These are phyloP conservation scores for Bruguiera hainesii DNA, from an alignment of 441 rosid genomes.

Conservation along the genomic window DNA sequence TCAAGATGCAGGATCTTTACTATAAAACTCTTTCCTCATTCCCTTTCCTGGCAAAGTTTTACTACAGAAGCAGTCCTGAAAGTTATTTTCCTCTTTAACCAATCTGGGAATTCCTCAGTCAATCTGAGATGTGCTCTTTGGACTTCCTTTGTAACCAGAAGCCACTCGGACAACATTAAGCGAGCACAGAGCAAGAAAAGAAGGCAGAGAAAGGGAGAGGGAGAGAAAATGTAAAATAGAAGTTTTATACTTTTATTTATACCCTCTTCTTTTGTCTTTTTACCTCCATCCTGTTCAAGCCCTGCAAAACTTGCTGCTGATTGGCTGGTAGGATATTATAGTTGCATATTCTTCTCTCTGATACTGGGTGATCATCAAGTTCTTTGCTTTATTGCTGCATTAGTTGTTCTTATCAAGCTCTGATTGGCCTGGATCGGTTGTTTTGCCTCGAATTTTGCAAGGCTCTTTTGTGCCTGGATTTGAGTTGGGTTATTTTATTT, in stretches of 20 bases:
- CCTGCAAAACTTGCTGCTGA: background rate
- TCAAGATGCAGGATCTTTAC: too few relatives aligned
- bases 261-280: background rate
- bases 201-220: background rate
- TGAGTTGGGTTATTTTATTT: background rate
- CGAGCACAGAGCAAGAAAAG: too few relatives aligned
- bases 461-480: background rate
- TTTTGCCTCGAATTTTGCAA: background rate
- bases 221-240: background rate
- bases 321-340: background rate
- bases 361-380: background rate
- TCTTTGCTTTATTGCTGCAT: background rate
- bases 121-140: too few relatives aligned
- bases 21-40: too few relatives aligned
- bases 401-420: background rate
- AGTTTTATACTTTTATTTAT: background rate
- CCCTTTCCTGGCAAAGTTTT: too few relatives aligned
- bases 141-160: too few relatives aligned
- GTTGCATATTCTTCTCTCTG: background rate
- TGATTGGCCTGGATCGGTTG: conserved; percentile 5
- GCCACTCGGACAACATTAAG: too few relatives aligned
- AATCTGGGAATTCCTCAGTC: too few relatives aligned
- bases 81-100: too few relatives aligned
- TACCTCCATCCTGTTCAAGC: too few relatives aligned
- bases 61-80: too few relatives aligned